Conservation (phyloP, 1,139 yeast genomes). For the Blastobotrys arbuscula region DNA sequence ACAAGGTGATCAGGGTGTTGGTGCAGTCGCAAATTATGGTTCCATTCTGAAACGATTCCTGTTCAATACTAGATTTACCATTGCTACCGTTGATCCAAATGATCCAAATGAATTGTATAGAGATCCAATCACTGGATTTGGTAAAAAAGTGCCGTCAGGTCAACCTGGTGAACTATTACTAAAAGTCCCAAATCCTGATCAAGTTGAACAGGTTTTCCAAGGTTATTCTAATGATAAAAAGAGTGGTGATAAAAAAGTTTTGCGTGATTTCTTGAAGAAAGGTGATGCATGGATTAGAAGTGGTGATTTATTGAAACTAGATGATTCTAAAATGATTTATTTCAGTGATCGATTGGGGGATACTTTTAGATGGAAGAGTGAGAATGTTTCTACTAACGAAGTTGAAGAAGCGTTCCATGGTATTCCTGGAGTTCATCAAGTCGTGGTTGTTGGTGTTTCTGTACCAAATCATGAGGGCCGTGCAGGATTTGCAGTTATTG, state of each 20-base stretch:
- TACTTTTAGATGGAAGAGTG: conserved; percentile 96
- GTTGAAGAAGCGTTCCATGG: conserved; percentile 68
- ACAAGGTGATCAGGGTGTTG: conserved; percentile 73
- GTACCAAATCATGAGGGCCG: conserved; percentile 91
- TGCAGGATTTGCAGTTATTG: conserved; percentile 83
- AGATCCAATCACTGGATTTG: conserved; percentile 64
- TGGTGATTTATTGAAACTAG: conserved; percentile 76
- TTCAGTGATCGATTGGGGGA: conserved; percentile 94
- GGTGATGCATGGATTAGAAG: conserved; percentile 93
- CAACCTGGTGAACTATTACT: conserved; percentile 88
- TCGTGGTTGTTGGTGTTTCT: conserved; percentile 84
- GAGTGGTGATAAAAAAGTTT: conserved; percentile 73
- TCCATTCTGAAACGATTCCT: conserved; percentile 16
- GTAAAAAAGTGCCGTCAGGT: conserved; percentile 44
- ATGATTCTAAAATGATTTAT: conserved; percentile 64
- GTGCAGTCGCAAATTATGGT: conserved; percentile 88
- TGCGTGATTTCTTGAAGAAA: conserved; percentile 64
- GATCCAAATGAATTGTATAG: conserved; percentile 70
- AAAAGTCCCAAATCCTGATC: conserved; percentile 58
- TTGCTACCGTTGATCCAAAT: conserved; percentile 76
- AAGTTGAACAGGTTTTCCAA: conserved; percentile 55
- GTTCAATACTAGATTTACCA: conserved; percentile 21
- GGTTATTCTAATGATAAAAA: conserved; percentile 80
- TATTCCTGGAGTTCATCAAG: conserved; percentile 49
- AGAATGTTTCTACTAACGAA: conserved; percentile 90